Evolutionary conservation across 129 eudicot genomes (phyloP).

Genomic region (Rutidosis leptorrhynchoides): DNA sequence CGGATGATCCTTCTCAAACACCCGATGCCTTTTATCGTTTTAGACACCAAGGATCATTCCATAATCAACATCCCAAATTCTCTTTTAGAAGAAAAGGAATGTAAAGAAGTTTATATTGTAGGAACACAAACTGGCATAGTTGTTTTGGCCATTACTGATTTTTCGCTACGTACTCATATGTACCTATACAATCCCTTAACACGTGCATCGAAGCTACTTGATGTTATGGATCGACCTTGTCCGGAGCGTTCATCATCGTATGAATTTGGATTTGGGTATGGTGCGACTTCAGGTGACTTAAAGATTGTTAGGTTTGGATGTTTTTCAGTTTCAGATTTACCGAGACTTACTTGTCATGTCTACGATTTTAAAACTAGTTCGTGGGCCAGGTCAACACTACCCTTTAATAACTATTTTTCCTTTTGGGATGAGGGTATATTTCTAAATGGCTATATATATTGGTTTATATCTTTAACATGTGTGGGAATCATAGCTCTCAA

Average conservation of each 20-base stretch:
- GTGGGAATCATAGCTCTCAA: background rate
- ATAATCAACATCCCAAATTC: background rate
- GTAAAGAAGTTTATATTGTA: background rate
- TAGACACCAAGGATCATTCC: background rate
- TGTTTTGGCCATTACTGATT: background rate
- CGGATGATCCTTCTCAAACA: slow-evolving; percentile 1
- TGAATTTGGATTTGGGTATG: background rate
- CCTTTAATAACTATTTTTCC: too few relatives aligned
- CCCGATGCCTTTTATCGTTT: background rate
- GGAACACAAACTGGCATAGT: slow-evolving; percentile 13
- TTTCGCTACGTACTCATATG: background rate
- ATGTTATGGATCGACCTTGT: background rate
- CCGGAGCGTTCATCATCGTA: too few relatives aligned
- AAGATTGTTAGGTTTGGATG: background rate
- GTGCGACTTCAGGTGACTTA: slow-evolving; percentile 5
- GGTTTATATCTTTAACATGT: background rate
- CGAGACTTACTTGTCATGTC: background rate
- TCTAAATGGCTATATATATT: too few relatives aligned
- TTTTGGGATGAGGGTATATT: background rate
- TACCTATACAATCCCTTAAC: slow-evolving; percentile 9
- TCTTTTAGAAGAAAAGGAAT: background rate
- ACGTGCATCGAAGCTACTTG: background rate
- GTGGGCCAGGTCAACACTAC: background rate
- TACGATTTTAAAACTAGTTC: background rate
- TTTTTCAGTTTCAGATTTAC: background rate